Conservation (phyloP, 352 stramenopile species). For the Pythium aphanidermatum region DNA sequence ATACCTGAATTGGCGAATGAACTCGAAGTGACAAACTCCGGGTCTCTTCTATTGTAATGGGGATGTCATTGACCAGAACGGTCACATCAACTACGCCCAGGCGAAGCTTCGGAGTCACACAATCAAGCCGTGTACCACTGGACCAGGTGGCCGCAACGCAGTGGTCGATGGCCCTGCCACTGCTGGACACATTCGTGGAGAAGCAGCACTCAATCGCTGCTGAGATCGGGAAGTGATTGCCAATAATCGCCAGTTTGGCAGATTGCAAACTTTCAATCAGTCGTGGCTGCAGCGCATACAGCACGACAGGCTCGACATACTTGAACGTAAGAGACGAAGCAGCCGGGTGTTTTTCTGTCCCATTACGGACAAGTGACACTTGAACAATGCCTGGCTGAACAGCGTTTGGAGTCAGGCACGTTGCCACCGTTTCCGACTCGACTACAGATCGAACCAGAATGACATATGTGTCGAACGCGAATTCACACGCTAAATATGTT, state of each 20-base stretch:
- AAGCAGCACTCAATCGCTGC: slow-evolving; percentile 56
- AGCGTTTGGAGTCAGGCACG: slow-evolving; percentile 5
- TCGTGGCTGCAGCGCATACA: slow-evolving; percentile 40
- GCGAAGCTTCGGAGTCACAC: slow-evolving; percentile 14
- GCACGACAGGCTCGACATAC: slow-evolving; percentile 24
- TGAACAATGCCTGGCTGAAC: not conserved
- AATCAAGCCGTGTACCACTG: slow-evolving; percentile 18
- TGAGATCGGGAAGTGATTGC: slow-evolving; percentile 36
- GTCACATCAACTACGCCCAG: slow-evolving; percentile 9
- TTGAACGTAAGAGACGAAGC: slow-evolving; percentile 23
- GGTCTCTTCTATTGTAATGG: not conserved
- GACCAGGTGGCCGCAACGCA: slow-evolving; percentile 8
- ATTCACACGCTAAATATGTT: slow-evolving; percentile 3
- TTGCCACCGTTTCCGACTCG: not conserved
- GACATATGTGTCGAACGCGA: not conserved
- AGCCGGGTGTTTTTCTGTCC: slow-evolving; percentile 11
- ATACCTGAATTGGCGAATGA: slow-evolving; percentile 15
- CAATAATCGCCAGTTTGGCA: slow-evolving; percentile 27
- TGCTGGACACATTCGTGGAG: not conserved
- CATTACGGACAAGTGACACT: slow-evolving; percentile 28
- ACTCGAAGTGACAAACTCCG: slow-evolving; percentile 2
- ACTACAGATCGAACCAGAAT: not conserved
- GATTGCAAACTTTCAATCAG: slow-evolving; percentile 29
- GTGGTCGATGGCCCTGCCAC: not conserved
- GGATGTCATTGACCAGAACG: slow-evolving; percentile 17